Evolutionary conservation across 805 yeast genomes (phyloP).

Genomic region (Saccharomycopsis javanensis): DNA sequence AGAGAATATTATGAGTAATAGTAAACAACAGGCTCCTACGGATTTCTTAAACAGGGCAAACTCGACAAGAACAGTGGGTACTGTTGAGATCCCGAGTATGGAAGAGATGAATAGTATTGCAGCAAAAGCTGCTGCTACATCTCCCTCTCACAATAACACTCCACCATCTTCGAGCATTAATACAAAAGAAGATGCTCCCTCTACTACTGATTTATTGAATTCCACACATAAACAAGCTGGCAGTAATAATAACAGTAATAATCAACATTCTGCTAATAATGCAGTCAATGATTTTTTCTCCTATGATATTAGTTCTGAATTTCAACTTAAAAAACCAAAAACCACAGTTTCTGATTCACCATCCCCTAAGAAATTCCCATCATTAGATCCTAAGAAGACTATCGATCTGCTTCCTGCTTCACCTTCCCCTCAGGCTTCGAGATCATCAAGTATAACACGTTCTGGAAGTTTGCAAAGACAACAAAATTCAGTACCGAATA

Average conservation of each 20-base stretch:
- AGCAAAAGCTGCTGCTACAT: background rate
- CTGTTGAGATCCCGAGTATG: background rate
- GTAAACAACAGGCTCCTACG: slow-evolving; percentile 2
- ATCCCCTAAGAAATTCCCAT: background rate
- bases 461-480: slow-evolving; percentile 7
- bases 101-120: slow-evolving; percentile 3
- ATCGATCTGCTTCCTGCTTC: background rate
- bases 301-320: background rate
- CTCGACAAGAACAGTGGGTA: slow-evolving; percentile 4
- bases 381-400: background rate
- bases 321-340: background rate
- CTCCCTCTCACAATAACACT: slow-evolving; percentile 1
- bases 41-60: background rate
- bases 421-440: slow-evolving; percentile 16
- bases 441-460: slow-evolving; percentile 13
- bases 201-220: background rate
- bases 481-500: slow-evolving; percentile 18
- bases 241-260: slow-evolving; percentile 2
- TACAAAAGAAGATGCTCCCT: slow-evolving; percentile 15
- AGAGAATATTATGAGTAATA: background rate
- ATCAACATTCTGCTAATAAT: background rate
- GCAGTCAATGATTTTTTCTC: background rate
- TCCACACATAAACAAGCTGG: background rate
- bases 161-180: slow-evolving; percentile 8
- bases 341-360: background rate